These are phyloP conservation scores for Austroboletus niveus DNA, from an alignment of 1,284 basidiomycete genomes.

Conservation along the genomic window DNA sequence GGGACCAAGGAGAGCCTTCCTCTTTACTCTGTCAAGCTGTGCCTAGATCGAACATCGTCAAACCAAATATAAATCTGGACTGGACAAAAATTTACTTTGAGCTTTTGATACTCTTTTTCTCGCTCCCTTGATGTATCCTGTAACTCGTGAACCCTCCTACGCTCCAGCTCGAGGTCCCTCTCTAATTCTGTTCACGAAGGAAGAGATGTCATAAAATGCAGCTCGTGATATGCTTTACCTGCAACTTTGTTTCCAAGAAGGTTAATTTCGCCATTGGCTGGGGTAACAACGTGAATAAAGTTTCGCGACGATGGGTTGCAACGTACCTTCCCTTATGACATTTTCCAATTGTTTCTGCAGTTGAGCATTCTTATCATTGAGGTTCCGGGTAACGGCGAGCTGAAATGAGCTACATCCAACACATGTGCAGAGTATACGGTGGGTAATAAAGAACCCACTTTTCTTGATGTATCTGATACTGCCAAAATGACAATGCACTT, in stretches of 20 bases:
- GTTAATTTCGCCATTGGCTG: conserved; percentile 76
- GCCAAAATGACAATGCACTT: conserved; percentile 83
- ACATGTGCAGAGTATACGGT: conserved; percentile 1
- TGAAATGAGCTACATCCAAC: conserved; percentile 63
- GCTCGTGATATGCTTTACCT: conserved; percentile 38
- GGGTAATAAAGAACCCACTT: conserved; percentile 42
- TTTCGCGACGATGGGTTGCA: neutral
- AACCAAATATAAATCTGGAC: conserved; percentile 37
- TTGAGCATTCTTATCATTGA: conserved; percentile 77
- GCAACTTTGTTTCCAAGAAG: conserved; percentile 64
- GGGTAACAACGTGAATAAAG: neutral
- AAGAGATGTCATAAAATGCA: neutral
- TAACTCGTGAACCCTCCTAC: conserved; percentile 66
- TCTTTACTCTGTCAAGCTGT: conserved; percentile 80
- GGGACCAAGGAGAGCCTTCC: conserved; percentile 63
- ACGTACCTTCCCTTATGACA: conserved; percentile 71
- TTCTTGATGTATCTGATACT: conserved; percentile 84
- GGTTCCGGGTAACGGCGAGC: conserved; percentile 71
- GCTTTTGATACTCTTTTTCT: conserved; percentile 83
- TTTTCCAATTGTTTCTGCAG: conserved; percentile 79
- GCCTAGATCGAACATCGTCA: conserved; percentile 46
- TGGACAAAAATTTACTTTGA: conserved; percentile 52
- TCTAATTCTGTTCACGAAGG: conserved; percentile 54
- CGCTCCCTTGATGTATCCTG: conserved; percentile 72
- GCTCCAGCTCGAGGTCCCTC: conserved; percentile 75